Conservation (phyloP, 768 basidiomycete species). For the Chiua virens region DNA sequence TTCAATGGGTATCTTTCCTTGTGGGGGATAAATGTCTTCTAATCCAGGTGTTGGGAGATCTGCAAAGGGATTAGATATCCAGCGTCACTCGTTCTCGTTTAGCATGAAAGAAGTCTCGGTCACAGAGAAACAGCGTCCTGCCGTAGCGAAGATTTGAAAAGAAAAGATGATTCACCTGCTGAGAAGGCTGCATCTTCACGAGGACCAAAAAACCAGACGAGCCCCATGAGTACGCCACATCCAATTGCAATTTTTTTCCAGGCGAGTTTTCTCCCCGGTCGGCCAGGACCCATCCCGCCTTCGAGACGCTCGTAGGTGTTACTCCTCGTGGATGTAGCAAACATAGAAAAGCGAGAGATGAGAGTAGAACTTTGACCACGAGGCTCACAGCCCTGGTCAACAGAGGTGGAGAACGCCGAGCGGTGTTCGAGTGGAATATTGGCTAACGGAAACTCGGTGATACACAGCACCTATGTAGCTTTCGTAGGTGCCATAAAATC, state of each 20-base stretch:
- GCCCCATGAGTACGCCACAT: constrained; percentile 51
- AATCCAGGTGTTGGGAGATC: constrained; percentile 17
- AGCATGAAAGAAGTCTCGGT: too few relatives aligned
- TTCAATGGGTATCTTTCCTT: constrained; percentile 12
- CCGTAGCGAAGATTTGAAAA: neutral
- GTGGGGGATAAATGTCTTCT: constrained; percentile 25
- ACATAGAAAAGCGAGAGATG: constrained; percentile 17
- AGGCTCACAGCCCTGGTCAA: constrained; percentile 25
- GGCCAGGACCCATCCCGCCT: constrained; percentile 54
- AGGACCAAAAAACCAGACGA: constrained; percentile 72
- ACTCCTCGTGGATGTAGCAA: constrained; percentile 36
- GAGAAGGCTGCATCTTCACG: constrained; percentile 14
- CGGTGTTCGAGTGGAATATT: constrained; percentile 23
- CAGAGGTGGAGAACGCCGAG: constrained; percentile 30
- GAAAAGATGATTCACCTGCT: constrained; percentile 17
- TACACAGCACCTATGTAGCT: too few relatives aligned
- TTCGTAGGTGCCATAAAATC: too few relatives aligned
- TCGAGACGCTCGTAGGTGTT: constrained; percentile 61
- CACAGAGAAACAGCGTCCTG: too few relatives aligned
- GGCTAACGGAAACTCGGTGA: neutral
- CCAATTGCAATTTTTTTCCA: constrained; percentile 74
- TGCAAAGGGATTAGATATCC: neutral
- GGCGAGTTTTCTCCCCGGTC: constrained; percentile 34
- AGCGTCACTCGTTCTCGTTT: too few relatives aligned
- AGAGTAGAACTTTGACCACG: constrained; percentile 19